These are phyloP conservation scores for Pelargonium nanum DNA, from an alignment of 345 rosid species.

Conservation along the genomic window DNA sequence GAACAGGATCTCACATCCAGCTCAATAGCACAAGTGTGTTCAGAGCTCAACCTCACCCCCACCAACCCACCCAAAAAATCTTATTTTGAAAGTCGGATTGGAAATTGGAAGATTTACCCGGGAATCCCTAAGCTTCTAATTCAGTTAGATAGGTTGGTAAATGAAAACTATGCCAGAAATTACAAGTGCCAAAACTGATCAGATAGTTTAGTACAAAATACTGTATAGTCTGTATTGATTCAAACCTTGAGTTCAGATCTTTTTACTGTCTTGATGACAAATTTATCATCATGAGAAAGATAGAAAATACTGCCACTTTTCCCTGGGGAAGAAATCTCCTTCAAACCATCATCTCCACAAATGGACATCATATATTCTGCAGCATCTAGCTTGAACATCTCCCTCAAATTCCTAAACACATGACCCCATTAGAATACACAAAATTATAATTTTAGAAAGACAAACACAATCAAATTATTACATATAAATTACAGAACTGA, in stretches of 20 bases:
- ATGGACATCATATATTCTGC: conserved; percentile 99
- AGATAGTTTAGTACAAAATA: neutral
- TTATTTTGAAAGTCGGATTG: too few species aligned
- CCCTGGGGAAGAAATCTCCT: conserved; percentile 74
- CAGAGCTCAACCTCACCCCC: too few species aligned
- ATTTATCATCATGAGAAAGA: conserved; percentile 51
- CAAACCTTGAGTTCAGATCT: neutral
- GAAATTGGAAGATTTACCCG: too few species aligned
- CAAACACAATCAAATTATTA: too few species aligned
- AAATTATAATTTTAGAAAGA: neutral
- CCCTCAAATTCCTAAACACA: conserved; percentile 72
- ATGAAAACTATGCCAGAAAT: too few species aligned
- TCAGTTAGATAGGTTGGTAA: too few species aligned
- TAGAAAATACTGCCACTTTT: conserved; percentile 97
- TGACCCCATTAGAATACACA: neutral
- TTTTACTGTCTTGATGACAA: neutral
- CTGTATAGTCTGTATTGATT: neutral
- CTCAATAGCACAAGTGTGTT: too few species aligned
- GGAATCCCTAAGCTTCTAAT: too few species aligned
- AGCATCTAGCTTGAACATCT: conserved; percentile 94
- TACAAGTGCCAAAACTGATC: too few species aligned
- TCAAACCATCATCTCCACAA: conserved; percentile 88
- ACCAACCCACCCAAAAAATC: too few species aligned
- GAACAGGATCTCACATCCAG: too few species aligned
- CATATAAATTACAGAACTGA: too few species aligned